Evolutionary conservation across 129 eudicot species (phyloP).

Genomic region (Arctium minus): DNA sequence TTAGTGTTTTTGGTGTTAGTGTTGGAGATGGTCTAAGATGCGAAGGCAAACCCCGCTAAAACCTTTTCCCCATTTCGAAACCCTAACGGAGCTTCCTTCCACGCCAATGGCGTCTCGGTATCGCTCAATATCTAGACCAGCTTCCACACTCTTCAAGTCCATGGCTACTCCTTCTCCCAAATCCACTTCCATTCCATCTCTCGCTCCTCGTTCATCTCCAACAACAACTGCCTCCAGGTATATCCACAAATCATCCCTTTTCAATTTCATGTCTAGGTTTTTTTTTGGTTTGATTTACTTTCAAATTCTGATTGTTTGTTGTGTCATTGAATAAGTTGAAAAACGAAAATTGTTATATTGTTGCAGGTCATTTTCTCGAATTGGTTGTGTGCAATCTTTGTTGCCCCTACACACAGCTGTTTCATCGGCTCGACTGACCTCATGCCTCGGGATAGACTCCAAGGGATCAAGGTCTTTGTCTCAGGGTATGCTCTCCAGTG

Average conservation of each 20-base stretch:
- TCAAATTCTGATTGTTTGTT: background rate
- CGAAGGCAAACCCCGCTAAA: constrained; percentile 11
- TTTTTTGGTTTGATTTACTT: background rate
- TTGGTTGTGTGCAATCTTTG: constrained; percentile 63
- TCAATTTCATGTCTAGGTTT: background rate
- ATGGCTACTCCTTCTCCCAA: constrained; percentile 38
- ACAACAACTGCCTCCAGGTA: constrained; percentile 29
- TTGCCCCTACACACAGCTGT: constrained; percentile 69
- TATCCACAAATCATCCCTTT: background rate
- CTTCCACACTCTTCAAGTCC: constrained; percentile 59
- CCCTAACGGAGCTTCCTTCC: constrained; percentile 18
- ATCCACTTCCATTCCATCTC: constrained; percentile 39
- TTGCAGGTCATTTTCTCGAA: constrained; percentile 58
- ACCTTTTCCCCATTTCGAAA: constrained; percentile 3
- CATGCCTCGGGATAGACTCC: constrained; percentile 71
- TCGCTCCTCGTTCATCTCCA: constrained; percentile 26
- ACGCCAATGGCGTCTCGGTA: constrained; percentile 64
- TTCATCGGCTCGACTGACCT: constrained; percentile 75
- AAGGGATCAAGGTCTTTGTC: constrained; percentile 74
- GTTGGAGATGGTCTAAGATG: too few relatives aligned
- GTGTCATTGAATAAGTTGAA: background rate
- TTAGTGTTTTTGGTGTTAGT: too few relatives aligned
- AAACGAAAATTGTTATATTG: background rate
- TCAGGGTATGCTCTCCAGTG: constrained; percentile 96
- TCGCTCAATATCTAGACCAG: constrained; percentile 52